Conservation (phyloP, 1,139 yeast species). For the Pichia sp. region DNA sequence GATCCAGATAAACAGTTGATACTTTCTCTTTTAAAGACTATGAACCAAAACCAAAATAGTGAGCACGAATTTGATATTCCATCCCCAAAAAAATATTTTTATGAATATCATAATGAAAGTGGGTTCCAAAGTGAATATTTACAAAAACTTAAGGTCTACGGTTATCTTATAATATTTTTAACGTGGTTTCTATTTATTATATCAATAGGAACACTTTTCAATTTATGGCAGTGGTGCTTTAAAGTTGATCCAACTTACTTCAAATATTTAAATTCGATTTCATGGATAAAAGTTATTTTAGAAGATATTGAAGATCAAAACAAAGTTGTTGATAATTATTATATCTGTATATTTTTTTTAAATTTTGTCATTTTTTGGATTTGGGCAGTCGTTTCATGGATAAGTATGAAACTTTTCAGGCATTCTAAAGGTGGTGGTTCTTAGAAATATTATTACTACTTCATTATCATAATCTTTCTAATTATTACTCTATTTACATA, state of each 20-base stretch:
- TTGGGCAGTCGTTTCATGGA: conserved; percentile 73
- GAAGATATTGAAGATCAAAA: conserved; percentile 14
- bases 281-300: conserved; percentile 3
- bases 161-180: conserved; percentile 34
- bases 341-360: conserved; percentile 46
- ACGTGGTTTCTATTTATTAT: conserved; percentile 40
- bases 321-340: conserved; percentile 33
- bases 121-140: conserved; percentile 8
- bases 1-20: too few species aligned
- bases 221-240: conserved; percentile 41
- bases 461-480: neutral
- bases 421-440: conserved; percentile 58
- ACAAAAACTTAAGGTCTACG: conserved; percentile 28
- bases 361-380: conserved; percentile 63
- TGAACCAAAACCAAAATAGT: neutral
- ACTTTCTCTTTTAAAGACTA: too few species aligned
- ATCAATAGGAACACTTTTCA: conserved; percentile 39
- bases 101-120: neutral
- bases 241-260: conserved; percentile 9
- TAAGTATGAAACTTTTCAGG: conserved; percentile 68
- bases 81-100: neutral
- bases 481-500: too few species aligned
- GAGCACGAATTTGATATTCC: neutral
- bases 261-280: neutral
- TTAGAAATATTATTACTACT: conserved; percentile 5